Percentiles rank a stretch among this genome's conserved stretches.
Conservation (phyloP, 2,329 filamentous ascomycete species). For the Colletotrichum paranaense region DNA sequence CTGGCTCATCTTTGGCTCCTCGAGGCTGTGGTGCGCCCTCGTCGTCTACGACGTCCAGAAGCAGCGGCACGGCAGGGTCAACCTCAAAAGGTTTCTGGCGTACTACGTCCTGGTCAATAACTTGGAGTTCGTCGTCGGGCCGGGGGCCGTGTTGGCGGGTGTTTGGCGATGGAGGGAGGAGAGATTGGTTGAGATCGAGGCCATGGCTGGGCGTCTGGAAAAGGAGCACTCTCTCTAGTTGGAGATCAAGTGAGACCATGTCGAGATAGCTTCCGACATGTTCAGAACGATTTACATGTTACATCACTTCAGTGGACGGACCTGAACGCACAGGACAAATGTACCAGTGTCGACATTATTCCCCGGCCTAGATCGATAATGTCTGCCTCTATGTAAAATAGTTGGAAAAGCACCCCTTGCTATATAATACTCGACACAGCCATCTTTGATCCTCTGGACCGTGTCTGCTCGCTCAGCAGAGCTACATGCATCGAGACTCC, state of each 20-base stretch:
- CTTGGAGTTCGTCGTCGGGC: not conserved
- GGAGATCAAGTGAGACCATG: too few species aligned
- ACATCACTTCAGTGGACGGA: not conserved
- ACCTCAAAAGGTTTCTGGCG: not conserved
- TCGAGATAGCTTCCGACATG: not conserved
- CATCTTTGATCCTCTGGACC: not conserved
- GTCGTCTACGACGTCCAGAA: not conserved
- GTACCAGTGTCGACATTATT: conserved; percentile 16
- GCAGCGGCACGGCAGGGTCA: not conserved
- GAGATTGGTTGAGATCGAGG: not conserved
- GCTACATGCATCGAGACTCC: conserved; percentile 5
- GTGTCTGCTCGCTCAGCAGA: not conserved
- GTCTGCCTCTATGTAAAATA: conserved; percentile 16
- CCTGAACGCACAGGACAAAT: not conserved
- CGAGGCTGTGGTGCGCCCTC: not conserved
- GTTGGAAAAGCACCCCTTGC: not conserved
- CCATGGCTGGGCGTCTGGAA: not conserved
- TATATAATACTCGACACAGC: conserved; percentile 24
- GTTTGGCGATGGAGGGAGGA: not conserved
- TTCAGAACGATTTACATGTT: not conserved
- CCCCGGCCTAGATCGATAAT: conserved; percentile 9
- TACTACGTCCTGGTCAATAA: not conserved
- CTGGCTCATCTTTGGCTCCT: not conserved
- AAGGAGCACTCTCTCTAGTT: not conserved
- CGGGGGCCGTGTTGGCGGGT: not conserved